A percentile compares a stretch with the other conserved stretches of the same genome.
phyloP scores from a whole-genome alignment of 495 filamentous ascomycete genomes.

The Xylaria palmicola region DNA sequence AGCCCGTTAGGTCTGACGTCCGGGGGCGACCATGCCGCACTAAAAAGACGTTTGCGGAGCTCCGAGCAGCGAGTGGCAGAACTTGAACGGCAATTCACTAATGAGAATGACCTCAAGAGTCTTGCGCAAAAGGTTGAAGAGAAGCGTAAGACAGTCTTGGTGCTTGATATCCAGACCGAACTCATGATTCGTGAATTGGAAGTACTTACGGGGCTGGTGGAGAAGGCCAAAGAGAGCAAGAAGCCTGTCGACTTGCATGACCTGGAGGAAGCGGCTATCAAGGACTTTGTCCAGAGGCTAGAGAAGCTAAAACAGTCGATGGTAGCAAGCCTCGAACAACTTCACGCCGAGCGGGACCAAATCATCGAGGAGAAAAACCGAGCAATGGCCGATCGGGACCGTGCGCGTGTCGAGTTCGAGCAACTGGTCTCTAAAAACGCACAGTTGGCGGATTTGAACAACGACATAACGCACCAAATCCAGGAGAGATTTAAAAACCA shows the following conservation, averaged over 20 bases:
- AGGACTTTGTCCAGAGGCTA: constrained; percentile 83
- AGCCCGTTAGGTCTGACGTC: constrained; percentile 67
- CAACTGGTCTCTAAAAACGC: constrained; percentile 90
- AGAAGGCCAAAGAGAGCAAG: constrained; percentile 69
- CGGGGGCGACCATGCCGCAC: constrained; percentile 67
- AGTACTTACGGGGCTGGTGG: constrained; percentile 66
- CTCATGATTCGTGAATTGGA: constrained; percentile 91
- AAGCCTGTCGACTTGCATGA: constrained; percentile 70
- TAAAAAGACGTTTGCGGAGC: constrained; percentile 75
- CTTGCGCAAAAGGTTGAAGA: constrained; percentile 84
- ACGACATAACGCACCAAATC: constrained; percentile 89
- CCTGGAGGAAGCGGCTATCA: constrained; percentile 79
- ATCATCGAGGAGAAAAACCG: constrained; percentile 78
- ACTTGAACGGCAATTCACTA: constrained; percentile 68
- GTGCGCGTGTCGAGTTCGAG: constrained; percentile 92
- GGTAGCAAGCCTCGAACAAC: constrained; percentile 73
- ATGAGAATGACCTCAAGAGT: constrained; percentile 76
- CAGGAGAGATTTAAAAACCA: constrained; percentile 83
- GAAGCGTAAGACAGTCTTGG: constrained; percentile 95
- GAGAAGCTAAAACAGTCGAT: constrained; percentile 82
- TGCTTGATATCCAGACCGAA: constrained; percentile 90
- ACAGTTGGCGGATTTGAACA: constrained; percentile 90
- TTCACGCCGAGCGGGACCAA: constrained; percentile 79
- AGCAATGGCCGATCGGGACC: constrained; percentile 79
- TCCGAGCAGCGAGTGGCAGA: constrained; percentile 80